A percentile compares a stretch with the other conserved stretches of the same genome.
These are phyloP conservation scores for Viridothelium virens DNA, from an alignment of 495 filamentous ascomycete species.

Conservation along the genomic window DNA sequence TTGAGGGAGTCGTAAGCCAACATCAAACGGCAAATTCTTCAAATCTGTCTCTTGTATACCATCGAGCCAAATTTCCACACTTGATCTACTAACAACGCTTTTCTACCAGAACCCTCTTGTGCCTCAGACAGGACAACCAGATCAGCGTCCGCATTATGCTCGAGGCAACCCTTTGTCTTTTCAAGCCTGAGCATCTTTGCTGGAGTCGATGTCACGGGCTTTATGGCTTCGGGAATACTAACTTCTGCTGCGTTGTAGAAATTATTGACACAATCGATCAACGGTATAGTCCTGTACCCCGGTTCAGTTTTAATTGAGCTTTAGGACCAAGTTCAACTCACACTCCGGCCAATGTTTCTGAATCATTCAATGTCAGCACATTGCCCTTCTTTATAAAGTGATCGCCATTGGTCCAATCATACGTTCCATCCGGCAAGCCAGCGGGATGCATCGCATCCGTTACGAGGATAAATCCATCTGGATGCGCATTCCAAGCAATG, in stretches of 20 bases:
- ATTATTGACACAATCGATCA: slow-evolving; percentile 75
- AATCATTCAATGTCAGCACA: slow-evolving; percentile 59
- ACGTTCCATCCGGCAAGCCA: slow-evolving; percentile 67
- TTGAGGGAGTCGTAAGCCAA: too few species aligned
- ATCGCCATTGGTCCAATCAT: slow-evolving; percentile 73
- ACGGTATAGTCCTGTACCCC: slow-evolving; percentile 50
- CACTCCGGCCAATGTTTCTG: slow-evolving; percentile 65
- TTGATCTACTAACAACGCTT: slow-evolving; percentile 56
- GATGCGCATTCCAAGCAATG: slow-evolving; percentile 55
- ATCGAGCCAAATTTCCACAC: slow-evolving; percentile 65
- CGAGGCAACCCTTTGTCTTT: slow-evolving; percentile 58
- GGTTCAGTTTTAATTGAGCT: neutral
- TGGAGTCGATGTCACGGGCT: slow-evolving; percentile 63
- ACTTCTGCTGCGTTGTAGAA: slow-evolving; percentile 65
- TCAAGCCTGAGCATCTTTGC: slow-evolving; percentile 64
- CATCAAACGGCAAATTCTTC: neutral
- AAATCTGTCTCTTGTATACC: slow-evolving; percentile 16
- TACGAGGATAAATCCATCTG: slow-evolving; percentile 56
- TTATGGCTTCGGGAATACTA: slow-evolving; percentile 55
- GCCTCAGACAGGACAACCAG: slow-evolving; percentile 60
- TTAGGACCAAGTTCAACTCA: slow-evolving; percentile 23
- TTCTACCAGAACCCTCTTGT: slow-evolving; percentile 37
- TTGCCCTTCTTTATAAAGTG: slow-evolving; percentile 60
- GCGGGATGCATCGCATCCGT: slow-evolving; percentile 60
- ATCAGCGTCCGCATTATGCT: slow-evolving; percentile 69